These are phyloP conservation scores for Beauveria rudraprayagi DNA, from an alignment of 2,329 filamentous ascomycete genomes.

Conservation along the genomic window DNA sequence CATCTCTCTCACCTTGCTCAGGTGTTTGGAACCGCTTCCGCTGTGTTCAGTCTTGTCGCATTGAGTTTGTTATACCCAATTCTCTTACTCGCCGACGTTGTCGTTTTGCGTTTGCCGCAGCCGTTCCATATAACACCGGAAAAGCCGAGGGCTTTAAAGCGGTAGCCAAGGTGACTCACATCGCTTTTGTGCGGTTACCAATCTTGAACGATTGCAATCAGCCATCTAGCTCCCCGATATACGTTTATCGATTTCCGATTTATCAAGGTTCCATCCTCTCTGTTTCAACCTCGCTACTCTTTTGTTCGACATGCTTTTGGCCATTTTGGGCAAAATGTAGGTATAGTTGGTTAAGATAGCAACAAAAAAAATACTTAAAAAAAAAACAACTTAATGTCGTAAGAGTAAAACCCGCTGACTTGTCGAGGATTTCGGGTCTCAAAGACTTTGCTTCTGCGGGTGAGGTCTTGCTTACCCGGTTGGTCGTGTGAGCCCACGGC, in stretches of 20 bases:
- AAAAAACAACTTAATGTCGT: no score
- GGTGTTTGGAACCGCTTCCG: not conserved
- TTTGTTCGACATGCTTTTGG: not conserved
- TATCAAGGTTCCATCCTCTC: no score
- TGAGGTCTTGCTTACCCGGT: not conserved
- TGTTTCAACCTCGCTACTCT: no score
- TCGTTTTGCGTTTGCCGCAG: not conserved
- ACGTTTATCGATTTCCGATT: not conserved
- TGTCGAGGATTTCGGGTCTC: not conserved
- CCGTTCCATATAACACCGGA: not conserved
- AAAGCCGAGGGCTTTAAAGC: not conserved
- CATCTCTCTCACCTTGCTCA: not conserved
- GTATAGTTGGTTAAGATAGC: not conserved
- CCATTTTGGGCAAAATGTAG: not conserved
- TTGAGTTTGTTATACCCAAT: slow-evolving; percentile 8
- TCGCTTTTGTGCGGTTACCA: not conserved
- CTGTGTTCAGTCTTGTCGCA: not conserved
- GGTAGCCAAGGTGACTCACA: not conserved
- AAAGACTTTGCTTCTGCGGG: not conserved
- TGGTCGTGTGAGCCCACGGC: not conserved
- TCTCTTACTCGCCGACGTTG: not conserved
- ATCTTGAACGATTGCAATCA: not conserved
- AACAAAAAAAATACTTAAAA: not conserved
- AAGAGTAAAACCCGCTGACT: no score
- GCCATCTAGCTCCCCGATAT: not conserved